Percentiles rank a stretch among this genome's conserved stretches.
These are phyloP conservation scores for Penicillium simplicissimum DNA, from an alignment of 495 filamentous ascomycete genomes.

Conservation along the genomic window DNA sequence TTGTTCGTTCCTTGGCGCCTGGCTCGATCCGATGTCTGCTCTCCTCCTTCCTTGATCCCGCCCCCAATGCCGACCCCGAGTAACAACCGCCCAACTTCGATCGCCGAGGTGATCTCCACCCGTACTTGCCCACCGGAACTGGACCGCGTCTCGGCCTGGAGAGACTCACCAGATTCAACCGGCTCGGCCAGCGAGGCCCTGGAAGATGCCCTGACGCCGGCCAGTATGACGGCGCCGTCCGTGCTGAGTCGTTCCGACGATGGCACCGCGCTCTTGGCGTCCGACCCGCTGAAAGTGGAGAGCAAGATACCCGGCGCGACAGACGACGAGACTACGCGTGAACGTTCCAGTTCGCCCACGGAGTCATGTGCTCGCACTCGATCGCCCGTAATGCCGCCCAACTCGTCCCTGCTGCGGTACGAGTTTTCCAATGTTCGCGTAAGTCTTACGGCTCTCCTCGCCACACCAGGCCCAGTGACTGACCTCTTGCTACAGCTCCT, in stretches of 20 bases:
- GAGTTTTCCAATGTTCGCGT: conserved; percentile 69
- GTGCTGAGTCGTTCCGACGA: conserved; percentile 37
- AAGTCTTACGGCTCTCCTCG: conserved; percentile 27
- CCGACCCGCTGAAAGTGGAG: conserved; percentile 34
- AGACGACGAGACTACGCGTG: conserved; percentile 39
- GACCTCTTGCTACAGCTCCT: conserved; percentile 32
- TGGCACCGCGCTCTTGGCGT: conserved; percentile 31
- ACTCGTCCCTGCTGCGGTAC: conserved; percentile 55
- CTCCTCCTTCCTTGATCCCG: conserved; percentile 35
- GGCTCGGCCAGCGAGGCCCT: conserved; percentile 26
- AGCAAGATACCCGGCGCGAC: conserved; percentile 29
- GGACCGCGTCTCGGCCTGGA: conserved; percentile 45
- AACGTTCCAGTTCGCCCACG: conserved; percentile 38
- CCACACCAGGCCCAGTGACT: conserved; percentile 16
- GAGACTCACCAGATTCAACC: conserved; percentile 35
- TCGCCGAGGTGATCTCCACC: conserved; percentile 48
- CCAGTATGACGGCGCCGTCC: conserved; percentile 30
- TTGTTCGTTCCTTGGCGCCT: conserved; percentile 9
- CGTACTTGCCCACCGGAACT: conserved; percentile 61
- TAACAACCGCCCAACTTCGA: conserved; percentile 51
- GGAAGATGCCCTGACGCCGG: conserved; percentile 35
- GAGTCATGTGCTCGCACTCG: conserved; percentile 31
- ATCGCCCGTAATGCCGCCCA: conserved; percentile 34
- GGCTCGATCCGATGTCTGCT: conserved; percentile 43
- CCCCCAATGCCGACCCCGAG: conserved; percentile 62